phyloP scores from a whole-genome alignment of 441 rosid species.

The Bocquillonia castaneifolia region DNA sequence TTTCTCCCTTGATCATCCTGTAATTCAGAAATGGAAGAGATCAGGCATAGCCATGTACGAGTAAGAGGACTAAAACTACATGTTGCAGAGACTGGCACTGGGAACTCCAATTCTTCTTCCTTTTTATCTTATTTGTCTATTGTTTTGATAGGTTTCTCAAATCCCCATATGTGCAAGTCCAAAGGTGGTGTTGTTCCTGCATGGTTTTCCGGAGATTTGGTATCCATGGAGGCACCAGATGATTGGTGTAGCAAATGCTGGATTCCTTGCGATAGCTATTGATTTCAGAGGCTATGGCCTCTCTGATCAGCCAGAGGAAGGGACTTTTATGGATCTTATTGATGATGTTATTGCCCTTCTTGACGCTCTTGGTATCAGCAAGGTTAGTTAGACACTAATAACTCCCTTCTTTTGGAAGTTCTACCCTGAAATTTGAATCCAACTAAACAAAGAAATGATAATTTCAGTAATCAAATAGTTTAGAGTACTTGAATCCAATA shows the following conservation, averaged over 20 bases:
- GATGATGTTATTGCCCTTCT: constrained; percentile 25
- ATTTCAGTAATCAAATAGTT: no score
- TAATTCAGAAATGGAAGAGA: constrained; percentile 27
- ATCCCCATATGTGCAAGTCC: constrained; percentile 16
- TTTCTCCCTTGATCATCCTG: not conserved
- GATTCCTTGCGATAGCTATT: constrained; percentile 20
- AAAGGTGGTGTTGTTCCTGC: constrained; percentile 26
- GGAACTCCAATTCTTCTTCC: constrained; percentile 6
- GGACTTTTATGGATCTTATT: constrained; percentile 12
- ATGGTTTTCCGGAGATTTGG: constrained; percentile 32
- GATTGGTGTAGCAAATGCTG: constrained; percentile 27
- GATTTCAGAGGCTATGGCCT: constrained; percentile 32
- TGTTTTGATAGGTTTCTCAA: not conserved
- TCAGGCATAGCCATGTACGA: constrained; percentile 36
- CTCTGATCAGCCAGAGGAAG: constrained; percentile 28
- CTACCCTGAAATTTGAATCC: no score
- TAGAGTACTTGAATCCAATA: no score
- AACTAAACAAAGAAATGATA: no score
- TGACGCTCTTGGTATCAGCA: constrained; percentile 21
- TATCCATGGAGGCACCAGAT: constrained; percentile 33
- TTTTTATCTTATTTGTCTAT: not conserved
- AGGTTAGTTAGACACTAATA: no score
- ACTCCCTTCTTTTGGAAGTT: no score
- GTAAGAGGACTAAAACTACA: constrained; percentile 41
- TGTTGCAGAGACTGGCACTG: constrained; percentile 38